Conservation (phyloP, 108 stramenopile genomes). For the Skeletonema marinoi region DNA sequence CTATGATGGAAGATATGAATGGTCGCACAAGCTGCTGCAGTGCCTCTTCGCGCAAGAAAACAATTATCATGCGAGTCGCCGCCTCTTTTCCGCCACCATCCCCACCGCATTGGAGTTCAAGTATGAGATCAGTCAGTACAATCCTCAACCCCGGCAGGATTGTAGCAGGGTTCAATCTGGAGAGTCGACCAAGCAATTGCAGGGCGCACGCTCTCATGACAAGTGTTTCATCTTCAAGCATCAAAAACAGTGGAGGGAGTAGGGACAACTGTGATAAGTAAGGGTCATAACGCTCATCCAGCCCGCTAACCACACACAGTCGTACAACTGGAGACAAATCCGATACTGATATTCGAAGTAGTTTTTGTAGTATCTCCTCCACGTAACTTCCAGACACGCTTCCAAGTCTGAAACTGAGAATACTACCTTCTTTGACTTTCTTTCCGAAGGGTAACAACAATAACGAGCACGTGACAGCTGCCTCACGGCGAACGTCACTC, state of each 20-base stretch:
- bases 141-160: constrained; percentile 81
- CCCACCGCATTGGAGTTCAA: constrained; percentile 79
- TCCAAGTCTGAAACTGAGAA: constrained; percentile 51
- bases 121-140: constrained; percentile 71
- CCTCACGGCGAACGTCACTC: constrained; percentile 79
- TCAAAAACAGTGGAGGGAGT: constrained; percentile 78
- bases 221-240: constrained; percentile 90
- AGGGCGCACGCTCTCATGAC: constrained; percentile 83
- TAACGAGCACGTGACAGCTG: constrained; percentile 79
- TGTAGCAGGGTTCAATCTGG: constrained; percentile 83
- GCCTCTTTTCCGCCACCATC: constrained; percentile 77
- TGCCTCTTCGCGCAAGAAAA: constrained; percentile 76
- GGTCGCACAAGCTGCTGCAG: constrained; percentile 79
- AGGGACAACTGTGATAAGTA: constrained; percentile 85
- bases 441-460: constrained; percentile 69
- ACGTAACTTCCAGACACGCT: constrained; percentile 65
- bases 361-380: constrained; percentile 81
- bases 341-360: constrained; percentile 82
- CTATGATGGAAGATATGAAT: constrained; percentile 70
- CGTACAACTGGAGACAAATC: constrained; percentile 89
- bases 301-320: constrained; percentile 77
- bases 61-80: constrained; percentile 78
- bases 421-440: background rate
- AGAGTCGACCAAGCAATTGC: constrained; percentile 83
- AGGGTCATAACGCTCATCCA: constrained; percentile 87